Percentiles rank a stretch among this genome's conserved stretches.
Conservation (phyloP, 164 flowering plant species). For the Warburgia ugandensis region DNA sequence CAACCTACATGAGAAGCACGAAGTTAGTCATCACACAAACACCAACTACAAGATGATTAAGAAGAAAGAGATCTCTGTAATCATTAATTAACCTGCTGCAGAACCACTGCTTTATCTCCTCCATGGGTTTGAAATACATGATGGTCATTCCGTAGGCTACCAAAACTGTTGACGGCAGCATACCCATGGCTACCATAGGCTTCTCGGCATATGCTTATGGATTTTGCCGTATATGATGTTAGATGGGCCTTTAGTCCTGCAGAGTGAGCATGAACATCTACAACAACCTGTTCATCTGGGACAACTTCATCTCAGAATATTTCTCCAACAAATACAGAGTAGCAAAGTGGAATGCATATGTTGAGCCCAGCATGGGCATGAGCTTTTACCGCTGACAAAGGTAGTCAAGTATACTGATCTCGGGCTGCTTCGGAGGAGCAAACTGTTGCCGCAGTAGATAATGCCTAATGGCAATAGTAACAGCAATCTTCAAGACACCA, state of each 20-base stretch:
- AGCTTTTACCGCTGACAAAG: constrained; percentile 97
- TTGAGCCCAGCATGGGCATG: constrained; percentile 95
- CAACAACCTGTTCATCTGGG: constrained; percentile 74
- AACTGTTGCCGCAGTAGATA: constrained; percentile 86
- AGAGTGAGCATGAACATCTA: constrained; percentile 83
- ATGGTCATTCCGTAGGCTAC: constrained; percentile 85
- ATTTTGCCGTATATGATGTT: constrained; percentile 78
- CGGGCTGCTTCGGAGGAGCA: constrained; percentile 89
- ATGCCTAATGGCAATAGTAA: constrained; percentile 80
- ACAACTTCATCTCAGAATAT: constrained; percentile 84
- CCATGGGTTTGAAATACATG: constrained; percentile 97
- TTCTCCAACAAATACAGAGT: constrained; percentile 62
- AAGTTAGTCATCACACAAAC: background rate
- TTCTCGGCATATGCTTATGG: constrained; percentile 80
- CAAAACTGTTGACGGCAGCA: constrained; percentile 93
- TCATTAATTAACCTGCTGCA: constrained; percentile 63
- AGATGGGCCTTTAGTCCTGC: constrained; percentile 92
- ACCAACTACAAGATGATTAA: too few relatives aligned
- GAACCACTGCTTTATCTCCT: constrained; percentile 96
- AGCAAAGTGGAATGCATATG: constrained; percentile 91
- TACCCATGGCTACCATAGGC: constrained; percentile 99
- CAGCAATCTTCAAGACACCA: constrained; percentile 66
- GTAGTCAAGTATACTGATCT: constrained; percentile 83
- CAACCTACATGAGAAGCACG: constrained; percentile 43
- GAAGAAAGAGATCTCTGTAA: background rate